Conservation (phyloP, 139 green algal species). For the Choricystis sp. region DNA sequence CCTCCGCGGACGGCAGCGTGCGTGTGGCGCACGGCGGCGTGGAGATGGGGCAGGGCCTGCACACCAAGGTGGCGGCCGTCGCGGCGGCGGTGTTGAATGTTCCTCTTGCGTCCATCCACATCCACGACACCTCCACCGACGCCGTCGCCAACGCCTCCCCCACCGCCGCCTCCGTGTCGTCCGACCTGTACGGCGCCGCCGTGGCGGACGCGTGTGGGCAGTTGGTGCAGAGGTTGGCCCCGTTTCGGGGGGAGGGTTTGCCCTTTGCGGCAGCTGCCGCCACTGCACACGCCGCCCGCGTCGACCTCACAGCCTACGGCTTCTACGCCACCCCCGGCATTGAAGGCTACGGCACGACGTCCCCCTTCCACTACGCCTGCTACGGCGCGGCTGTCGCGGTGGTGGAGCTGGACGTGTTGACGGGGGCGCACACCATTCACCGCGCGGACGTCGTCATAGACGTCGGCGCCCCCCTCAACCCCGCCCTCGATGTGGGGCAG, state of each 20-base stretch:
- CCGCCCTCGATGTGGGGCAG: slow-evolving; percentile 90
- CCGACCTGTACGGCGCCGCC: slow-evolving; percentile 84
- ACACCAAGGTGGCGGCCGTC: slow-evolving; percentile 88
- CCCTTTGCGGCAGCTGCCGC: slow-evolving; percentile 42
- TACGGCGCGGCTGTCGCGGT: slow-evolving; percentile 49
- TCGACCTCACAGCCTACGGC: slow-evolving; percentile 84
- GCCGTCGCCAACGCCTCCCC: slow-evolving; percentile 93
- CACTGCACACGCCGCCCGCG: slow-evolving; percentile 63
- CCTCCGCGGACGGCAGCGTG: slow-evolving; percentile 74
- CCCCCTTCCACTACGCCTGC: slow-evolving; percentile 88
- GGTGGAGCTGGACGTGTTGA: slow-evolving; percentile 84
- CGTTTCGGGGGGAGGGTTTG: slow-evolving; percentile 12
- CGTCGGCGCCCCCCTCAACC: slow-evolving; percentile 83
- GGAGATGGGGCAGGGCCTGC: slow-evolving; percentile 96
- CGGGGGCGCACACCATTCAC: slow-evolving; percentile 59
- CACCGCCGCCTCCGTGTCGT: slow-evolving; percentile 76
- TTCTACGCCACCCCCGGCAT: slow-evolving; percentile 90
- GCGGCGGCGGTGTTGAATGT: slow-evolving; percentile 60
- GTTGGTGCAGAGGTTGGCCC: slow-evolving; percentile 57
- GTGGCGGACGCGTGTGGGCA: slow-evolving; percentile 80
- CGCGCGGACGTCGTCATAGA: slow-evolving; percentile 86
- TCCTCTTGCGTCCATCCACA: slow-evolving; percentile 64
- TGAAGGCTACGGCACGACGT: slow-evolving; percentile 50
- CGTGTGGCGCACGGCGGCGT: slow-evolving; percentile 90
- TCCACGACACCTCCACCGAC: slow-evolving; percentile 86